Percentiles rank a stretch among this genome's conserved stretches.
These are phyloP conservation scores for Colletotrichum shisoi DNA, from an alignment of 2,329 filamentous ascomycete genomes.

Conservation along the genomic window DNA sequence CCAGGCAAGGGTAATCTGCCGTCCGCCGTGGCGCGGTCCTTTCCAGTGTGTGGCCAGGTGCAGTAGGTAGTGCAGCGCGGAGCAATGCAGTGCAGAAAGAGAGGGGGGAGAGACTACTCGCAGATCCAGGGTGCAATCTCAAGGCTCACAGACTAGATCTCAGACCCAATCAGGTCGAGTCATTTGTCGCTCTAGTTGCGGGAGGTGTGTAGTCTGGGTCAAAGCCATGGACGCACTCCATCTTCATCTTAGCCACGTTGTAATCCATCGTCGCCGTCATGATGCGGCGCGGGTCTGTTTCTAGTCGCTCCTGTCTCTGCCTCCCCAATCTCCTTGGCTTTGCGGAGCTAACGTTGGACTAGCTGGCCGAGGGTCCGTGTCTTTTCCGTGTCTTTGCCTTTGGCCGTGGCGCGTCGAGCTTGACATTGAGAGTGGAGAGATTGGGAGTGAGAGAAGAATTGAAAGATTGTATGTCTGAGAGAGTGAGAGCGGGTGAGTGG, in stretches of 20 bases:
- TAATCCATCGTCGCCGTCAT: slow-evolving; percentile 30
- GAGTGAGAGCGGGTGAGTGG: neutral
- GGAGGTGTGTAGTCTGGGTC: slow-evolving; percentile 33
- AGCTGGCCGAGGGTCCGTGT: slow-evolving; percentile 29
- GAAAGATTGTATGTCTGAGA: neutral
- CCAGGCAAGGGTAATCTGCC: slow-evolving; percentile 31
- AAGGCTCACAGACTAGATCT: slow-evolving; percentile 33
- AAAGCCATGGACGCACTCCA: slow-evolving; percentile 29
- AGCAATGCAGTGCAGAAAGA: slow-evolving; percentile 19
- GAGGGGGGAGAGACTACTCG: slow-evolving; percentile 1
- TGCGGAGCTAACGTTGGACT: slow-evolving; percentile 15
- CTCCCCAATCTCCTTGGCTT: slow-evolving; percentile 33
- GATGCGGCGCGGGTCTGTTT: slow-evolving; percentile 25
- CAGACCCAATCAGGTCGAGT: slow-evolving; percentile 24
- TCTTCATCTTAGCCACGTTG: slow-evolving; percentile 36
- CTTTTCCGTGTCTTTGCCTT: slow-evolving; percentile 23
- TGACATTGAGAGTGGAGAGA: slow-evolving; percentile 7
- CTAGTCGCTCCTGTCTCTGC: slow-evolving; percentile 37
- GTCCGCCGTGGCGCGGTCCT: slow-evolving; percentile 34
- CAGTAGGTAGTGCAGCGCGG: neutral
- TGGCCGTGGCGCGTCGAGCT: slow-evolving; percentile 24
- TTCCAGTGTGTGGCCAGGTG: slow-evolving; percentile 27
- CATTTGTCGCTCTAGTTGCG: slow-evolving; percentile 29
- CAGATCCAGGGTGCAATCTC: slow-evolving; percentile 29
- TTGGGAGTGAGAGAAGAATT: neutral